phyloP scores from a whole-genome alignment of 2,329 filamentous ascomycete species.

The Fusarium succisae region DNA sequence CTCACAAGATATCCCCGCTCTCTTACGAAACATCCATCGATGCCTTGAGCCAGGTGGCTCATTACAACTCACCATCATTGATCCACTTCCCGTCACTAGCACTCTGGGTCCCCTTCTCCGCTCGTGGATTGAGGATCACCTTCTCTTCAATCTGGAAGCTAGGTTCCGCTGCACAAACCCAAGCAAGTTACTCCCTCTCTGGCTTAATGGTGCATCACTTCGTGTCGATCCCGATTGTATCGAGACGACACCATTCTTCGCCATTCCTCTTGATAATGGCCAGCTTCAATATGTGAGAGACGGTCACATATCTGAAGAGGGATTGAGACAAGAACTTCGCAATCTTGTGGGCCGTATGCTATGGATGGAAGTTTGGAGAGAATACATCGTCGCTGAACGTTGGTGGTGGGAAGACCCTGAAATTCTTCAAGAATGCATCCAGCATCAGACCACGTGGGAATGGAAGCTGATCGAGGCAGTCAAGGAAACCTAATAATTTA shows the following conservation, averaged over 20 bases:
- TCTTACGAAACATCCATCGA: constrained; percentile 66
- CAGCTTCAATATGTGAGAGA: constrained; percentile 26
- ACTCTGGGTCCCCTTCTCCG: constrained; percentile 66
- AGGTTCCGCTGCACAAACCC: constrained; percentile 69
- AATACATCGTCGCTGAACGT: constrained; percentile 55
- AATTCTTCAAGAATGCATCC: constrained; percentile 63
- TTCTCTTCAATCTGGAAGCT: constrained; percentile 67
- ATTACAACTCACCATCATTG: constrained; percentile 68
- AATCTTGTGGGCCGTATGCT: constrained; percentile 64
- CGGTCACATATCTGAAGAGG: constrained; percentile 39
- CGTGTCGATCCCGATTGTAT: constrained; percentile 55
- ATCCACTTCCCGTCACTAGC: constrained; percentile 64
- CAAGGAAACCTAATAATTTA: constrained; percentile 48
- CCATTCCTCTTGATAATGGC: constrained; percentile 45
- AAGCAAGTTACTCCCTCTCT: constrained; percentile 64
- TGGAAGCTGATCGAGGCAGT: constrained; percentile 65
- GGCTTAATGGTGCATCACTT: constrained; percentile 65
- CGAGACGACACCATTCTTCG: constrained; percentile 57
- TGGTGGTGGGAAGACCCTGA: constrained; percentile 71
- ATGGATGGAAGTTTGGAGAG: constrained; percentile 69
- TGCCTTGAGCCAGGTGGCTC: constrained; percentile 65
- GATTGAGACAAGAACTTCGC: constrained; percentile 57
- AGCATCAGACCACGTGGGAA: constrained; percentile 65
- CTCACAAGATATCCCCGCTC: constrained; percentile 62
- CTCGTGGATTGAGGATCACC: constrained; percentile 68